These are phyloP conservation scores for Verticillium albo-atrum DNA, from an alignment of 2,329 filamentous ascomycete genomes.

Conservation along the genomic window DNA sequence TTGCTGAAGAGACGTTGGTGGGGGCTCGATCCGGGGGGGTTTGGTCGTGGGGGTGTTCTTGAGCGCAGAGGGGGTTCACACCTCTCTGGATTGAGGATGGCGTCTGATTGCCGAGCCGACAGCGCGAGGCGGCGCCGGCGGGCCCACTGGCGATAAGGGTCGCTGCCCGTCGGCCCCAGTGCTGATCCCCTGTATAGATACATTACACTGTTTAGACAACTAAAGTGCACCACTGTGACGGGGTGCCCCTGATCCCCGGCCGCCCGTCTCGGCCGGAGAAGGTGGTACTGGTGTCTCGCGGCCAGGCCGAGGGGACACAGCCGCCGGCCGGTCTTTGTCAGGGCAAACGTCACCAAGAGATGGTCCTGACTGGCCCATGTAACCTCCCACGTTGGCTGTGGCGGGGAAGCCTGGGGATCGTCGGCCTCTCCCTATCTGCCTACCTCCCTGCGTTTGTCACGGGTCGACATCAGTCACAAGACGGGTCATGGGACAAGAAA, in stretches of 20 bases:
- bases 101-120: neutral
- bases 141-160: neutral
- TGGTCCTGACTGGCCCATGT: neutral
- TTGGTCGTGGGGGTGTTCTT: neutral
- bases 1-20: neutral
- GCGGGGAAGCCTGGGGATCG: neutral
- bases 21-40: neutral
- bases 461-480: too few species aligned
- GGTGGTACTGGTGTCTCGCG: neutral
- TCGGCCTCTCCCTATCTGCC: too few species aligned
- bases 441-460: too few species aligned
- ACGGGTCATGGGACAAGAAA: too few species aligned
- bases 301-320: neutral
- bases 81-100: neutral
- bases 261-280: neutral
- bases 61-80: neutral
- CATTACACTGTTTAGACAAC: neutral
- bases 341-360: too few species aligned
- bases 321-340: neutral
- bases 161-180: neutral
- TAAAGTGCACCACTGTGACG: neutral
- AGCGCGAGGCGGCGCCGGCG: neutral
- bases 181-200: neutral
- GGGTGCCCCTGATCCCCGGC: neutral
- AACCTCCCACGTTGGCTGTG: neutral